A percentile compares a stretch with the other conserved stretches of the same genome.
Conservation (phyloP, 1,139 yeast species). For the Suhomyces bolitotheri region DNA sequence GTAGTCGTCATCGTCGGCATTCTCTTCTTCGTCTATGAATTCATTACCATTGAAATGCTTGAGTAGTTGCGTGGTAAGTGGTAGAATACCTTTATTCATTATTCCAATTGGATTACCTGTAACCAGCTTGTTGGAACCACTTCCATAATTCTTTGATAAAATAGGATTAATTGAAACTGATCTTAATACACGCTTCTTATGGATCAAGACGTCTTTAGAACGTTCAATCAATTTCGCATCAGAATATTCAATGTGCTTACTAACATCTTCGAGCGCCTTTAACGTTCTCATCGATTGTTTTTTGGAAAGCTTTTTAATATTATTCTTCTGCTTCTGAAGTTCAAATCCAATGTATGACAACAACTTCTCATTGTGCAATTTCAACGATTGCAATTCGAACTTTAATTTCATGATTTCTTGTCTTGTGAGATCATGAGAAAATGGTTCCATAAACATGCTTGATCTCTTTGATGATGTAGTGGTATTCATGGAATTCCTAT, state of each 20-base stretch:
- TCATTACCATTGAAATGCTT: conserved; percentile 13
- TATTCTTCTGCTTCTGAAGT: conserved; percentile 51
- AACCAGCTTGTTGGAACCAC: neutral
- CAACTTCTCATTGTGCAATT: conserved; percentile 56
- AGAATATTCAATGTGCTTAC: conserved; percentile 45
- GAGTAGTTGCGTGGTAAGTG: conserved; percentile 18
- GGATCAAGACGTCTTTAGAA: conserved; percentile 42
- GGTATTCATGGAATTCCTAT: conserved; percentile 23
- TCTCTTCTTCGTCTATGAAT: conserved; percentile 12
- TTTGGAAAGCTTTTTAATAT: conserved; percentile 42
- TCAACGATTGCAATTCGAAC: conserved; percentile 55
- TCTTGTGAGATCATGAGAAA: conserved; percentile 40
- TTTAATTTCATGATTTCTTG: conserved; percentile 54
- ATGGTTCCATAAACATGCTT: conserved; percentile 34
- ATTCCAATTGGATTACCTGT: conserved; percentile 14
- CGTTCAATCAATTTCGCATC: conserved; percentile 54
- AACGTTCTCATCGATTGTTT: conserved; percentile 31
- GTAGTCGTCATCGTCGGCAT: conserved; percentile 29
- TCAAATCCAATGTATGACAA: conserved; percentile 59
- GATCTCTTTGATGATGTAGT: conserved; percentile 40
- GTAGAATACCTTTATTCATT: conserved; percentile 23
- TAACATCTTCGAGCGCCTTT: conserved; percentile 19
- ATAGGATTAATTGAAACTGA: conserved; percentile 48
- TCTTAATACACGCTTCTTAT: conserved; percentile 46
- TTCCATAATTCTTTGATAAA: conserved; percentile 30